Evolutionary conservation across 352 stramenopile species (phyloP), one percentile per base, ranked within the genome.

Genomic region (Thraustotheca clavata): DNA sequence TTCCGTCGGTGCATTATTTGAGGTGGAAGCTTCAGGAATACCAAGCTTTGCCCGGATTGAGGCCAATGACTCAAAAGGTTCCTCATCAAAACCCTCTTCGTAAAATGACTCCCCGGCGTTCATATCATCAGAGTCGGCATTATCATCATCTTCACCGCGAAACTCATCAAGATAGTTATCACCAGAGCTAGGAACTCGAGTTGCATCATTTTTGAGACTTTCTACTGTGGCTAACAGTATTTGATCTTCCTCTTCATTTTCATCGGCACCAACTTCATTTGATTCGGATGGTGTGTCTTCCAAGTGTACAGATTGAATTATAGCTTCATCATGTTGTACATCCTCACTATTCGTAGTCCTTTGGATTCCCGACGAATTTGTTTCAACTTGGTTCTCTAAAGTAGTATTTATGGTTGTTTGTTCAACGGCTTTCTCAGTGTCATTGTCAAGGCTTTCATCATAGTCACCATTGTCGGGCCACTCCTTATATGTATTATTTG

Each of bases 61-160:
- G 12, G 43, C 22, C 14, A 29, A 14, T 7, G 43, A 7, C 43
- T 6, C 9, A 18, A 9, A 14, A 9, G 43, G 43, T 35, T 52
- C 43, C 24, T 52, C 43, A 24, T 52, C 43, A 52, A 52, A 52
- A 8, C 43, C 43, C 6, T 52, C 43, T 52, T 52, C 43, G 43
- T 52, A 52, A 3, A 52, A 3, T 20, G 9, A 20, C 1, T 24
- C 43, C 18, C 11, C n/a, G 9, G 34, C 6, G n/a, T 52, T 31
- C 8, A 31, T 24, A 3, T 52, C n/a, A 31, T 52, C 43, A 1
- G 31, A 14, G 43, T 50, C 43, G 43, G 27, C 43, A 29, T 6
- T 29, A 29, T 52, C 43, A 9, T 52, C 43, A 2, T 52, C 43
- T 2, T 52, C 43, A 31, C 16, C 9, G 24, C 34, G 12, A 18